Percentiles rank a stretch among this genome's conserved stretches.
Evolutionary conservation across 2,329 filamentous ascomycete genomes (phyloP).

Genomic region (Aspergillus viridinutans): DNA sequence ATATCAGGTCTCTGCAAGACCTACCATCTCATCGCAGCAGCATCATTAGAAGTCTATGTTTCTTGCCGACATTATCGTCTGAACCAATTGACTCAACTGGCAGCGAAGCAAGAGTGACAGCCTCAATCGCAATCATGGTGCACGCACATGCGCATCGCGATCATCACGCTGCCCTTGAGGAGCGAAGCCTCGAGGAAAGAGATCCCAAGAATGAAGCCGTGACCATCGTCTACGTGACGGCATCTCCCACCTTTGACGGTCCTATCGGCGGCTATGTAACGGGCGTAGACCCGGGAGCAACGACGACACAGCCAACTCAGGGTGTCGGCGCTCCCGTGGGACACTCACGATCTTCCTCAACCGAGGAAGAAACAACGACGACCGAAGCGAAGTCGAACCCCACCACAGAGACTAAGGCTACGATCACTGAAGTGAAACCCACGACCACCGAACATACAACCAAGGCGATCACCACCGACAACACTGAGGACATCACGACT

Average conservation of each 20-base stretch:
- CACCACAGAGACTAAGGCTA: slow-evolving; percentile 6
- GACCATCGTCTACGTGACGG: slow-evolving; percentile 49
- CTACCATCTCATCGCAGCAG: neutral
- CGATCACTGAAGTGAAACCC: slow-evolving; percentile 11
- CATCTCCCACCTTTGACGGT: slow-evolving; percentile 50
- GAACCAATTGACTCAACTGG: neutral
- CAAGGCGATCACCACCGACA: slow-evolving; percentile 3
- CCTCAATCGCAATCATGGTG: slow-evolving; percentile 20
- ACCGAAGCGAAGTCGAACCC: neutral
- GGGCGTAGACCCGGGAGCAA: slow-evolving; percentile 5
- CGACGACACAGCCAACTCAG: slow-evolving; percentile 12
- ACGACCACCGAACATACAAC: slow-evolving; percentile 7
- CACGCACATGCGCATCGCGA: slow-evolving; percentile 31
- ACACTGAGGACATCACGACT: slow-evolving; percentile 3
- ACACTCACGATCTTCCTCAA: slow-evolving; percentile 4
- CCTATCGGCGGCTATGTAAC: slow-evolving; percentile 48
- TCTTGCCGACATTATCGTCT: neutral
- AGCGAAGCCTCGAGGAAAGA: slow-evolving; percentile 11
- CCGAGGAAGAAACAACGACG: slow-evolving; percentile 3
- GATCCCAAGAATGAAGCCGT: slow-evolving; percentile 12
- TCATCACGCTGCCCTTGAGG: slow-evolving; percentile 21
- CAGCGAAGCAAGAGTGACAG: neutral
- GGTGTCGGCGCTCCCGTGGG: slow-evolving; percentile 29
- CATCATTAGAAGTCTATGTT: neutral
- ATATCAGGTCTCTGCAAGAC: neutral